Conservation (phyloP, 306 rosid species). For the Glycine latifolia region DNA sequence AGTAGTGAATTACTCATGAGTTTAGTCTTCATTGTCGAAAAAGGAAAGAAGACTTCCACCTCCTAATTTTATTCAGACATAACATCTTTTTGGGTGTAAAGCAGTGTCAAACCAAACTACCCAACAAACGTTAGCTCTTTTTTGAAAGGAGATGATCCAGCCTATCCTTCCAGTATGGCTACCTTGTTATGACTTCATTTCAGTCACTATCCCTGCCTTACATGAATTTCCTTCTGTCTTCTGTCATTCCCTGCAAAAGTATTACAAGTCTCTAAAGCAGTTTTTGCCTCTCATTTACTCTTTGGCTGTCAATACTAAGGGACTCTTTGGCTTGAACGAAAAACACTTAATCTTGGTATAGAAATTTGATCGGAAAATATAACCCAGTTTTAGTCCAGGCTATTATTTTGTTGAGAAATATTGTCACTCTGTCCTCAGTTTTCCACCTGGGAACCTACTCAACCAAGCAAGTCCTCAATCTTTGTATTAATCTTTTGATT, state of each 20-base stretch:
- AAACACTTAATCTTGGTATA: conserved; percentile 4
- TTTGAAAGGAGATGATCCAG: neutral
- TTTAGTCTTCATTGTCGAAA: neutral
- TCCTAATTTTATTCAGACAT: neutral
- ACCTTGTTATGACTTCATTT: neutral
- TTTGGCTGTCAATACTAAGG: conserved; percentile 1
- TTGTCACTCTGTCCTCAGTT: conserved; percentile 5
- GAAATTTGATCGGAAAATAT: conserved; percentile 8
- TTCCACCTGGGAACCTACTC: neutral
- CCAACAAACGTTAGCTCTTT: neutral
- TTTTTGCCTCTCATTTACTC: conserved; percentile 15
- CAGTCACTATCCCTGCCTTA: neutral
- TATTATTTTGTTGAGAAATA: conserved; percentile 19
- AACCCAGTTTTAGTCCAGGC: conserved; percentile 1
- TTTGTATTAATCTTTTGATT: conserved; percentile 18
- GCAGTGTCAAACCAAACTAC: neutral
- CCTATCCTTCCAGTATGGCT: neutral
- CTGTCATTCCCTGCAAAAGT: neutral
- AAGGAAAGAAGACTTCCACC: neutral
- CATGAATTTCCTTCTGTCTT: conserved; percentile 8
- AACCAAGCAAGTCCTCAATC: conserved; percentile 23
- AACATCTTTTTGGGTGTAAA: neutral
- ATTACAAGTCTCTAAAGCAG: conserved; percentile 6
- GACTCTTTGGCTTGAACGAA: conserved; percentile 12
- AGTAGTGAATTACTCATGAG: neutral